Evolutionary conservation across 805 yeast species (phyloP).

Genomic region (Brettanomyces anomalus): DNA sequence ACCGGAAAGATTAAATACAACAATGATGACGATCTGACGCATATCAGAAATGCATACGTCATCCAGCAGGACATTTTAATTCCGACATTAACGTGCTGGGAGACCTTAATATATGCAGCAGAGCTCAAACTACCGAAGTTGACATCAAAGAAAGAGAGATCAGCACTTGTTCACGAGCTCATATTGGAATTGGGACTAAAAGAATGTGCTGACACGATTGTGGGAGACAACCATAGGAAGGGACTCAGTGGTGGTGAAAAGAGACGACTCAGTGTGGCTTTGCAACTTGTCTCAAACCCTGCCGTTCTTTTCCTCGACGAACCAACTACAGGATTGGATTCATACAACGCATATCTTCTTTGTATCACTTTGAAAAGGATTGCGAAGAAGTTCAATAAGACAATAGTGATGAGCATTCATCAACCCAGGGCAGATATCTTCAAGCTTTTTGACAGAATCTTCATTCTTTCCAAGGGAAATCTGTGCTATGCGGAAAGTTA

Average conservation of each 20-base stretch:
- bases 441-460: constrained; percentile 54
- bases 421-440: constrained; percentile 79
- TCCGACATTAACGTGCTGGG: constrained; percentile 65
- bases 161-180: constrained; percentile 46
- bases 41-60: constrained; percentile 48
- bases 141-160: constrained; percentile 35
- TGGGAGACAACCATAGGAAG: constrained; percentile 39
- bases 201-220: constrained; percentile 51
- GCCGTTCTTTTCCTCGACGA: constrained; percentile 73
- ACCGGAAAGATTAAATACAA: constrained; percentile 38
- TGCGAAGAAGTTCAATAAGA: constrained; percentile 48
- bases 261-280: constrained; percentile 66
- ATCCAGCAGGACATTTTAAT: constrained; percentile 67
- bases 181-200: constrained; percentile 56
- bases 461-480: constrained; percentile 58
- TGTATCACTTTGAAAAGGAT: constrained; percentile 52
- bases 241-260: constrained; percentile 84
- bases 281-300: constrained; percentile 70
- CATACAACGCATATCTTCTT: constrained; percentile 61
- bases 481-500: constrained; percentile 37
- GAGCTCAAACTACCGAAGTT: constrained; percentile 51
- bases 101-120: constrained; percentile 63
- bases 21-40: constrained; percentile 18
- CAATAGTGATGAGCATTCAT: constrained; percentile 69
- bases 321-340: constrained; percentile 83